phyloP scores from a whole-genome alignment of 371 early-diverging fungal species.

The Lichtheimia hyalospora region DNA sequence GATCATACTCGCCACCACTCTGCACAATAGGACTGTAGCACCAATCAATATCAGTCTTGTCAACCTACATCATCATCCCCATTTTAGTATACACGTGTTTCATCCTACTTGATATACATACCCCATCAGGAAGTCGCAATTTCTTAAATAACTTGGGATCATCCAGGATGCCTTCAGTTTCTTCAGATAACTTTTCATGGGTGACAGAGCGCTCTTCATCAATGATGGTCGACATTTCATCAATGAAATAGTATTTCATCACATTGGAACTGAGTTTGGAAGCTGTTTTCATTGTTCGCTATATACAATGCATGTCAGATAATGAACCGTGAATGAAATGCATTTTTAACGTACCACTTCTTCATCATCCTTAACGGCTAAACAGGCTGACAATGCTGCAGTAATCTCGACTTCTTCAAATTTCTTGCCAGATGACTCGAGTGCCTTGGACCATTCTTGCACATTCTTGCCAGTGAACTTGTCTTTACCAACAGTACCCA shows the following conservation, averaged over 20 bases:
- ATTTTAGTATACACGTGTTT: background rate
- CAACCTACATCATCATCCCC: slow-evolving; percentile 8
- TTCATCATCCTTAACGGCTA: slow-evolving; percentile 89
- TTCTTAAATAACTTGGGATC: slow-evolving; percentile 67
- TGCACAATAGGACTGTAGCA: slow-evolving; percentile 96
- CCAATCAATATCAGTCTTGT: slow-evolving; percentile 75
- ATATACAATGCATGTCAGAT: background rate
- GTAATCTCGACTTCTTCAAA: slow-evolving; percentile 77
- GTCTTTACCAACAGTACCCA: slow-evolving; percentile 83
- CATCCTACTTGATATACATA: slow-evolving; percentile 18
- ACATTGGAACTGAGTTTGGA: slow-evolving; percentile 70
- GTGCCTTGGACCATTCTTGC: slow-evolving; percentile 75
- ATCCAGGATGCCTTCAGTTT: slow-evolving; percentile 70
- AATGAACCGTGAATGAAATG: background rate
- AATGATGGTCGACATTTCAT: slow-evolving; percentile 81
- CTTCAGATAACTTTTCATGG: slow-evolving; percentile 83
- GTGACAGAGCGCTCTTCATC: slow-evolving; percentile 88
- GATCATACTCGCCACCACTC: slow-evolving; percentile 92
- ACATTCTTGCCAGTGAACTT: slow-evolving; percentile 75
- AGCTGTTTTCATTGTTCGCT: slow-evolving; percentile 76
- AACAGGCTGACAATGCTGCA: slow-evolving; percentile 65
- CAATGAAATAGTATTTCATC: slow-evolving; percentile 85
- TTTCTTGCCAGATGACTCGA: slow-evolving; percentile 40
- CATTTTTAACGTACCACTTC: slow-evolving; percentile 64
- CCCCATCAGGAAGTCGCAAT: slow-evolving; percentile 72